Evolutionary conservation across 2,329 filamentous ascomycete species (phyloP).

Genomic region (Ophiostoma sp.): DNA sequence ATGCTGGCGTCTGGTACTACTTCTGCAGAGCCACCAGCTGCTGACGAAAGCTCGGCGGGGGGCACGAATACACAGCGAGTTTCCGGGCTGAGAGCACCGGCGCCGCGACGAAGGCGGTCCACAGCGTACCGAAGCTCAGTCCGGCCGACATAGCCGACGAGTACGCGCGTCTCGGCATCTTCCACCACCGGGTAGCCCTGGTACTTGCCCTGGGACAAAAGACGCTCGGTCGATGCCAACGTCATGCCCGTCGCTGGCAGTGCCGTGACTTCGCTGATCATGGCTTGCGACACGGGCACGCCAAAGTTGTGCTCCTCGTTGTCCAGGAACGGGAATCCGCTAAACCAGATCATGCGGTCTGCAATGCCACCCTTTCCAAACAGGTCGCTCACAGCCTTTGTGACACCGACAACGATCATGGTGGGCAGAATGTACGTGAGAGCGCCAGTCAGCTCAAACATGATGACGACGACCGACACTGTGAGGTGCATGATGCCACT

Average conservation of each 20-base stretch:
- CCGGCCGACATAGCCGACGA: conserved; percentile 87
- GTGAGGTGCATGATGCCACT: conserved; percentile 98
- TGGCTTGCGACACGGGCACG: conserved; percentile 83
- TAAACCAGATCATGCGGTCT: conserved; percentile 98
- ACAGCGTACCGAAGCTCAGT: conserved; percentile 90
- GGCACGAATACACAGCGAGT: conserved; percentile 70
- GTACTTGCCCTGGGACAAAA: conserved; percentile 73
- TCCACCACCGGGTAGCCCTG: conserved; percentile 93
- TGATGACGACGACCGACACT: conserved; percentile 94
- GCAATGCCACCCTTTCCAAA: conserved; percentile 97
- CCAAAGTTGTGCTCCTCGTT: conserved; percentile 98
- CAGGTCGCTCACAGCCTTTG: conserved; percentile 83
- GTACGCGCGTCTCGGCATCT: conserved; percentile 59
- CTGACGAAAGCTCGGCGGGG: conserved; percentile 30
- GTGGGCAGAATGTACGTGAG: conserved; percentile 94
- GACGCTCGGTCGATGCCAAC: conserved; percentile 67
- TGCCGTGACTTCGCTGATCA: conserved; percentile 70
- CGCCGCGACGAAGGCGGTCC: conserved; percentile 67
- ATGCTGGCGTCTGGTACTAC: conserved; percentile 43
- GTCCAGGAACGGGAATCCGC: conserved; percentile 92
- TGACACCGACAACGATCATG: conserved; percentile 98
- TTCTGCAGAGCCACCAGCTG: conserved; percentile 2
- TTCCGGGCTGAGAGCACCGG: conserved; percentile 53
- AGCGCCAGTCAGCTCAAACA: conserved; percentile 98
- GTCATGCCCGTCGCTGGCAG: conserved; percentile 70